Evolutionary conservation across 306 rosid genomes (phyloP).

Genomic region (Citrullus amarus): DNA sequence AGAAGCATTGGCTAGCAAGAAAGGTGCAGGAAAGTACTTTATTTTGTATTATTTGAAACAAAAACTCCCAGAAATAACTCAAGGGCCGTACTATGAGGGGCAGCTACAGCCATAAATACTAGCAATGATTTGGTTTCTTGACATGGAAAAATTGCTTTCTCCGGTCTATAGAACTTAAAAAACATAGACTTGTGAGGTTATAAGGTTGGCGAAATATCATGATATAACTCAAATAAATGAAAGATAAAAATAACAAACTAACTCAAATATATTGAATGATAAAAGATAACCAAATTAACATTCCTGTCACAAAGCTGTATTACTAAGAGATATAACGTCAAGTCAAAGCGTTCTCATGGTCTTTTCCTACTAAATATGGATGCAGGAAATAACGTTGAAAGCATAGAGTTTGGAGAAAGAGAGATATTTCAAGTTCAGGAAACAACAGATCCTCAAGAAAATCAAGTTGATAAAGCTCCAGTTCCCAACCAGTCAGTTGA

Average conservation of each 20-base stretch:
- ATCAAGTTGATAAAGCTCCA: not conserved
- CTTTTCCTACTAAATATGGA: not conserved
- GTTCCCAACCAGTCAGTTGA: not conserved
- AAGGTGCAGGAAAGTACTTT: not conserved
- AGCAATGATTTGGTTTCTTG: not conserved
- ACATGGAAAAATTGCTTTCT: not conserved
- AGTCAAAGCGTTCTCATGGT: not conserved
- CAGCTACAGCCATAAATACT: not conserved
- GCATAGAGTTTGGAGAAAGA: not conserved
- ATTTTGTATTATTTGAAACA: not conserved
- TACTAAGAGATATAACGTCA: not conserved
- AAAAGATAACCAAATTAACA: no score
- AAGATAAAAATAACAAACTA: no score
- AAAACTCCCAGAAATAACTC: not conserved
- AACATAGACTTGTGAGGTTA: not conserved
- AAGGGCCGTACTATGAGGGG: not conserved
- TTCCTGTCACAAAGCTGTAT: not conserved
- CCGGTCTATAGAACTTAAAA: not conserved
- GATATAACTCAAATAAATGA: no score
- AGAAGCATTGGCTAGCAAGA: not conserved
- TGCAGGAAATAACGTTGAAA: not conserved
- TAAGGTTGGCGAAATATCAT: not conserved
- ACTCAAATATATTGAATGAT: no score
- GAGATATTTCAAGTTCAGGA: not conserved
- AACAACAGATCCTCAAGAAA: not conserved